phyloP scores from a whole-genome alignment of 2,329 filamentous ascomycete species.

The Sarocladiaceae sp. region DNA sequence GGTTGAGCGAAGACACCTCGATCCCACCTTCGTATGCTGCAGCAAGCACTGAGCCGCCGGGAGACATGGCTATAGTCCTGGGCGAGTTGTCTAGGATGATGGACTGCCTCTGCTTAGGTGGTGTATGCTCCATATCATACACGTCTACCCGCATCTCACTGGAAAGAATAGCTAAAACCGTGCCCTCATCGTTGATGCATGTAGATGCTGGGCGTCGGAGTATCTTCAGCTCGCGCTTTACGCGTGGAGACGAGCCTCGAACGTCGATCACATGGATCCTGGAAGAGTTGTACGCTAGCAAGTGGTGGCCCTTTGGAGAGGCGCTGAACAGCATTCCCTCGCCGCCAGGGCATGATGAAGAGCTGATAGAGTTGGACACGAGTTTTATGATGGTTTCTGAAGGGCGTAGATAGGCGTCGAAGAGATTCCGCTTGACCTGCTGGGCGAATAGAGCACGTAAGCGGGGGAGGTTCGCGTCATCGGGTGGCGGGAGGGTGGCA shows the following conservation, averaged over 20 bases:
- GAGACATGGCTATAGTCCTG: conserved; percentile 71
- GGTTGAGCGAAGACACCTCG: conserved; percentile 71
- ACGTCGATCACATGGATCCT: conserved; percentile 75
- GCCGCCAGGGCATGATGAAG: conserved; percentile 73
- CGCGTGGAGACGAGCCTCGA: conserved; percentile 40
- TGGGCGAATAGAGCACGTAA: conserved; percentile 61
- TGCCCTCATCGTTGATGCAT: conserved; percentile 73
- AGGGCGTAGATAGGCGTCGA: conserved; percentile 68
- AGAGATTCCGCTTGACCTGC: conserved; percentile 70
- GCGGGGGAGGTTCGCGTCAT: conserved; percentile 46
- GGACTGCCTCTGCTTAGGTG: conserved; percentile 65
- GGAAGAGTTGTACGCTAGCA: conserved; percentile 80
- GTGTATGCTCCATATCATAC: conserved; percentile 62
- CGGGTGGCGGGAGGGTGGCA: conserved; percentile 27
- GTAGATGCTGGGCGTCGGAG: conserved; percentile 67
- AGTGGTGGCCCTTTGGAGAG: conserved; percentile 65
- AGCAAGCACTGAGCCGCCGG: conserved; percentile 74
- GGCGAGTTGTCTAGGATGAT: conserved; percentile 74
- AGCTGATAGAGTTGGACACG: conserved; percentile 77
- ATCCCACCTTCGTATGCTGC: conserved; percentile 85
- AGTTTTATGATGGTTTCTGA: conserved; percentile 67
- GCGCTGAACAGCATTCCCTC: conserved; percentile 82
- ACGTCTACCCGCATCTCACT: conserved; percentile 79
- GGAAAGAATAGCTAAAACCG: conserved; percentile 70
- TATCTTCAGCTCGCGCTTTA: conserved; percentile 75